Percentiles rank a stretch among this genome's conserved stretches.
These are phyloP conservation scores for Lyophyllum decastes DNA, from an alignment of 768 basidiomycete genomes.

Conservation along the genomic window DNA sequence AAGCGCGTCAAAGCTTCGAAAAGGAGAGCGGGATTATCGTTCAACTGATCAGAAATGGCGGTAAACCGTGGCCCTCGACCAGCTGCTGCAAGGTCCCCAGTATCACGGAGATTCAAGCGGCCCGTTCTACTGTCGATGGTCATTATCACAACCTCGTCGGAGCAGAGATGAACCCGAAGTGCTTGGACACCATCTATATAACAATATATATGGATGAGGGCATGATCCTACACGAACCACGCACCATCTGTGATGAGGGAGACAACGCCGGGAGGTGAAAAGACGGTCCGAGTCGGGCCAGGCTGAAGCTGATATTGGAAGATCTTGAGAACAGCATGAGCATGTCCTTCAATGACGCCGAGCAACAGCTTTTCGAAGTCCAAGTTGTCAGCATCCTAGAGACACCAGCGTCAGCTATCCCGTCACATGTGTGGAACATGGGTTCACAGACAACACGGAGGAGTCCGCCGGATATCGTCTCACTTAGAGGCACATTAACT, in stretches of 20 bases:
- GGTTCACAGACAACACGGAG: slow-evolving; percentile 57
- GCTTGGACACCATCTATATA: slow-evolving; percentile 52
- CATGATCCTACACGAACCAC: slow-evolving; percentile 8
- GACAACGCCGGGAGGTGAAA: slow-evolving; percentile 63
- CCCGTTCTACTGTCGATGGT: slow-evolving; percentile 83
- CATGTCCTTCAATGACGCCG: slow-evolving; percentile 65
- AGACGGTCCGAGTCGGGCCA: slow-evolving; percentile 52
- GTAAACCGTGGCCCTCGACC: slow-evolving; percentile 70
- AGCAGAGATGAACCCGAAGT: slow-evolving; percentile 71
- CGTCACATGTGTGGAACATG: neutral
- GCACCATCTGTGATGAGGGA: slow-evolving; percentile 57
- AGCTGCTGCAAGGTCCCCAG: slow-evolving; percentile 76
- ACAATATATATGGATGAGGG: neutral
- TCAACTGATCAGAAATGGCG: slow-evolving; percentile 58
- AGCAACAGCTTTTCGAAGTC: slow-evolving; percentile 74
- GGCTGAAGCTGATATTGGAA: slow-evolving; percentile 58
- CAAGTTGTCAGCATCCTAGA: slow-evolving; percentile 63
- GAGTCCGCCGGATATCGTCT: slow-evolving; percentile 41
- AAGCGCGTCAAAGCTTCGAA: slow-evolving; percentile 58
- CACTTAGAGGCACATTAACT: slow-evolving; percentile 51
- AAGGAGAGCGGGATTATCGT: slow-evolving; percentile 66
- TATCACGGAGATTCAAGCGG: slow-evolving; percentile 74
- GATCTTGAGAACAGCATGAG: slow-evolving; percentile 56
- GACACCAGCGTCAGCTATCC: neutral
- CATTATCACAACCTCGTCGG: slow-evolving; percentile 74